A percentile compares a stretch with the other conserved stretches of the same genome.
Evolutionary conservation across 78 protist species (phyloP).

Genomic region (Monosiga brevicollis): DNA sequence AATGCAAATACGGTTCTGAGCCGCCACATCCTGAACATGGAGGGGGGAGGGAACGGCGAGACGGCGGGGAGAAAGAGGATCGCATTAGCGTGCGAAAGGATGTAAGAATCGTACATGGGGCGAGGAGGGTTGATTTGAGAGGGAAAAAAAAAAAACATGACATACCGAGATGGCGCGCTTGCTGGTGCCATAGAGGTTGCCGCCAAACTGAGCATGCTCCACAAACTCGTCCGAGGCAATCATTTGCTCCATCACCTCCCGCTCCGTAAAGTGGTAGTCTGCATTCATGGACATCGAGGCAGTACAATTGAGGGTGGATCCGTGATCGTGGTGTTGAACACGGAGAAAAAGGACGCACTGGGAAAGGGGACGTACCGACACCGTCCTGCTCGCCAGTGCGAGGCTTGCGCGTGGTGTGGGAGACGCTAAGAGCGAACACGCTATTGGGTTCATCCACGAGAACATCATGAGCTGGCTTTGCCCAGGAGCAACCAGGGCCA

Average conservation of each 20-base stretch:
- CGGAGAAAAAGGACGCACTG: not conserved
- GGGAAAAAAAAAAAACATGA: too few relatives aligned
- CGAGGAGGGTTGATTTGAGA: too few relatives aligned
- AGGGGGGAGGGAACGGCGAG: too few relatives aligned
- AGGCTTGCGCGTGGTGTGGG: not conserved
- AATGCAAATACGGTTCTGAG: not conserved
- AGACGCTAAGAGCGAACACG: not conserved
- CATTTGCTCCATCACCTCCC: not conserved
- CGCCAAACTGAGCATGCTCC: not conserved
- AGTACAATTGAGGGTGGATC: not conserved
- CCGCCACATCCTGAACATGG: not conserved
- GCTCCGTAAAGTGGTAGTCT: not conserved
- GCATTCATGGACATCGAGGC: not conserved
- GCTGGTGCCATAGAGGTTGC: not conserved
- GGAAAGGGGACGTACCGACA: not conserved
- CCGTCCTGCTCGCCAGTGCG: not conserved
- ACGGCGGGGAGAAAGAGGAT: too few relatives aligned
- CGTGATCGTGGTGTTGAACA: not conserved
- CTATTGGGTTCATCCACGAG: not conserved
- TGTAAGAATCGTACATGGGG: too few relatives aligned
- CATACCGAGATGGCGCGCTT: not conserved
- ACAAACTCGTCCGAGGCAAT: not conserved
- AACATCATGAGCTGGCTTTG: not conserved
- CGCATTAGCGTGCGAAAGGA: too few relatives aligned
- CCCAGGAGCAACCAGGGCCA: not conserved